These are phyloP conservation scores for Termitomyces heimii DNA, from an alignment of 768 basidiomycete species.

Conservation along the genomic window DNA sequence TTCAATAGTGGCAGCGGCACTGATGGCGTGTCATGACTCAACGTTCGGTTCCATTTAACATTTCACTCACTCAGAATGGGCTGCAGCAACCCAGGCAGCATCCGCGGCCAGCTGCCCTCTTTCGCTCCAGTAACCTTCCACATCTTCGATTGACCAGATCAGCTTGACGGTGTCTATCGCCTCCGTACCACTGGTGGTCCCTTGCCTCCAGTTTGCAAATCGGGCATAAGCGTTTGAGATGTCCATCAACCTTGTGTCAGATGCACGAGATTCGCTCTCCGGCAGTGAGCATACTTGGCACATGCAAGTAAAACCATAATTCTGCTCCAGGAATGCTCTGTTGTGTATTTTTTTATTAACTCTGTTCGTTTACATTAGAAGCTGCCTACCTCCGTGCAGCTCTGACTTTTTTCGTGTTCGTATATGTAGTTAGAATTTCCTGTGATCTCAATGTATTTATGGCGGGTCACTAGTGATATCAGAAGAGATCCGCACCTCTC, in stretches of 20 bases:
- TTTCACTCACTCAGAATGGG: conserved; percentile 54
- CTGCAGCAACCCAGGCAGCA: conserved; percentile 51
- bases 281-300: conserved; percentile 56
- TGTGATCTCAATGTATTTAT: conserved; percentile 15
- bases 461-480: background rate
- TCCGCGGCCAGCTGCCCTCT: conserved; percentile 59
- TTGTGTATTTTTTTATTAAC: background rate
- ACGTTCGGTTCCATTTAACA: conserved; percentile 2
- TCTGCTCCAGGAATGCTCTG: conserved; percentile 42
- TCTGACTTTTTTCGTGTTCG: conserved; percentile 48
- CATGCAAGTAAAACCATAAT: conserved; percentile 55
- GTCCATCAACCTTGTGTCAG: conserved; percentile 41
- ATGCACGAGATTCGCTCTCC: conserved; percentile 37
- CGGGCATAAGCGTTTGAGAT: conserved; percentile 40
- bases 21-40: conserved; percentile 16
- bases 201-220: conserved; percentile 44
- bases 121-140: conserved; percentile 65
- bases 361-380: background rate
- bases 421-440: conserved; percentile 62
- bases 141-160: conserved; percentile 54
- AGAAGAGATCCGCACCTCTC: conserved; percentile 32
- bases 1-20: conserved; percentile 34
- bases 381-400: conserved; percentile 43
- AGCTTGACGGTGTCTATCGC: conserved; percentile 40
- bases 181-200: conserved; percentile 38